Evolutionary conservation across 2,329 filamentous ascomycete genomes (phyloP), one percentile per base, ranked within the genome.

Genomic region (Penicillium fuscoglaucum): DNA sequence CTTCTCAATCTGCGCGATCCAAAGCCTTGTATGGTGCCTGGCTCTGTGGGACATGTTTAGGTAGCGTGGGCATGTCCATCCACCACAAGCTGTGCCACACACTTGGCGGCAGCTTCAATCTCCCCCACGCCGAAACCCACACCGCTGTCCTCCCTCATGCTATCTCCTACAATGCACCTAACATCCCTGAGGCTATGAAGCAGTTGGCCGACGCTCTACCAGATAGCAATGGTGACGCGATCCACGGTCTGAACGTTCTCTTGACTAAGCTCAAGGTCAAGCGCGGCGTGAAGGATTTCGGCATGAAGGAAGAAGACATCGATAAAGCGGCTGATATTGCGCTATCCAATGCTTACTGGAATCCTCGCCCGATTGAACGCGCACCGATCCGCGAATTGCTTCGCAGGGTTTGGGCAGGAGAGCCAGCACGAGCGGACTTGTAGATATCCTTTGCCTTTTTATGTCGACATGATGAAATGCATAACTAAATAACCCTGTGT

Each of bases 21-120:
- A 71, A 71, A 3, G 85, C 84, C 15, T 79, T 84, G 1, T 87
- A 87, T 66, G 86, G 85, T 24, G 85, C 86, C 39, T 88, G 84
- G 84, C 80, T 88, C 1, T 88, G 84, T 64, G 85, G 84, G 33
- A 80, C 78, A 26, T 86, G 83, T 64, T 77, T 88, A 1, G 85
- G 85, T 6, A 82, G 76, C 58, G 83, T 84, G 2, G 80, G 80
- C 53, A 88, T 88, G 84, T 80, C 84, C 2, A 79, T 89, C 15
- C 87, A 89, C 67, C 86, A 89, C 72, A 89, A 89, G 69, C 79
- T 89, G 2, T 88, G 85, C 73, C 86, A 89, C 67, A 84, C 83
- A 0, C 76, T 88, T 1, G 86, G 86, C 26, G 87, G 86, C 8
- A 83, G 79, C 64, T 87, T 88, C 70, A 81, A 83, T 60, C 78